phyloP scores from a whole-genome alignment of 2,329 filamentous ascomycete genomes.

The Calonectria honghensis region DNA sequence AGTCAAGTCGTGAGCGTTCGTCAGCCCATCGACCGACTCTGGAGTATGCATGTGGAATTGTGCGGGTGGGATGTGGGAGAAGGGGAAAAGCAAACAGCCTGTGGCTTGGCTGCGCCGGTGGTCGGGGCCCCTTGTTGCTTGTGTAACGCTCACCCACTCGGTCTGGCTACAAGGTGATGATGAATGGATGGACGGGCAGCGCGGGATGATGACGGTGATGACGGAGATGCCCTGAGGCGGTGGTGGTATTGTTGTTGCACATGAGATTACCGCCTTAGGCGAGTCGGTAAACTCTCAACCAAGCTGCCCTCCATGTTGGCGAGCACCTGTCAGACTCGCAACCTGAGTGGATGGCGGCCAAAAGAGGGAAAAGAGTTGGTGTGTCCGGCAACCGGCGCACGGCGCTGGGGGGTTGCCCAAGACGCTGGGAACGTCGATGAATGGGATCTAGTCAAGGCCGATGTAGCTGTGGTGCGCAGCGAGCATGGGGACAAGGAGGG shows the following conservation, averaged over 20 bases:
- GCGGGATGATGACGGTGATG: slow-evolving; percentile 41
- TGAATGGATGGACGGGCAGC: slow-evolving; percentile 33
- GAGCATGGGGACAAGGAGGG: slow-evolving; percentile 26
- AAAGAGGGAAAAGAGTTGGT: slow-evolving; percentile 19
- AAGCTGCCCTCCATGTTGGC: slow-evolving; percentile 19
- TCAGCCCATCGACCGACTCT: slow-evolving; percentile 48
- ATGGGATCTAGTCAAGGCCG: slow-evolving; percentile 8
- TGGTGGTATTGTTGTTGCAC: slow-evolving; percentile 27
- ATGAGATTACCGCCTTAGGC: slow-evolving; percentile 39
- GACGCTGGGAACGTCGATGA: slow-evolving; percentile 18
- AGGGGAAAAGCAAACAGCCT: slow-evolving; percentile 17
- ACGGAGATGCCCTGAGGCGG: slow-evolving; percentile 33
- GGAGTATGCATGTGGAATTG: slow-evolving; percentile 23
- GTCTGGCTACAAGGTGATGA: slow-evolving; percentile 32
- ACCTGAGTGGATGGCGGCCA: slow-evolving; percentile 32
- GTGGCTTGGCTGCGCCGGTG: slow-evolving; percentile 22
- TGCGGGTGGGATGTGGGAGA: slow-evolving; percentile 12
- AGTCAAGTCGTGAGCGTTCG: slow-evolving; percentile 52
- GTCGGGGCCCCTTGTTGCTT: slow-evolving; percentile 35
- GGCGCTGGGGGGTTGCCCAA: slow-evolving; percentile 30
- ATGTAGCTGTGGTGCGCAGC: slow-evolving; percentile 27
- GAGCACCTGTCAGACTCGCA: slow-evolving; percentile 30
- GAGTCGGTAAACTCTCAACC: slow-evolving; percentile 32
- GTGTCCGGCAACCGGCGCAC: slow-evolving; percentile 33
- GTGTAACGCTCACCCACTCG: slow-evolving; percentile 36